A percentile compares a stretch with the other conserved stretches of the same genome.
phyloP scores from a whole-genome alignment of 169 alveolate species.

The Plasmodium vivax region DNA sequence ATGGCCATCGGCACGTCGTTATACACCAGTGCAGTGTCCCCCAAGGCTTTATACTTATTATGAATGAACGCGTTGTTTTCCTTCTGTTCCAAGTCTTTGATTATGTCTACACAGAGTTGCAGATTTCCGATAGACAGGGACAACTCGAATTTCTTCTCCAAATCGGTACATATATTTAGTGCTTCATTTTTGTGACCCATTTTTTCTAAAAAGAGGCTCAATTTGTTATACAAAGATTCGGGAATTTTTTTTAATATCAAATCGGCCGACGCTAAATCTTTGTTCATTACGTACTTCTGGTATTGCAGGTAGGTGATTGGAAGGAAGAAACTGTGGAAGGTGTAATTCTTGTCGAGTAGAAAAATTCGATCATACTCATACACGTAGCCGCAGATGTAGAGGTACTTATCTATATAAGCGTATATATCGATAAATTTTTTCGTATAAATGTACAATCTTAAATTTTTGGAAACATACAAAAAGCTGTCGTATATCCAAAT shows the following conservation, averaged over 20 bases:
- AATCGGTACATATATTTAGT: slow-evolving; percentile 89
- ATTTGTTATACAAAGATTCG: slow-evolving; percentile 85
- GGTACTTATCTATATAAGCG: slow-evolving; percentile 85
- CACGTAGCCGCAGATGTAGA: slow-evolving; percentile 86
- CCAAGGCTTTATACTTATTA: slow-evolving; percentile 85
- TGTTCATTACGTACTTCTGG: slow-evolving; percentile 74
- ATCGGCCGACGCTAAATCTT: slow-evolving; percentile 86
- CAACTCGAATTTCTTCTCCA: slow-evolving; percentile 94
- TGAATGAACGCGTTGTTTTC: slow-evolving; percentile 76
- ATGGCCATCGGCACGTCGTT: slow-evolving; percentile 83
- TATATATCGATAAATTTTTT: slow-evolving; percentile 84
- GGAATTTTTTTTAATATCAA: slow-evolving; percentile 81
- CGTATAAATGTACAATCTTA: slow-evolving; percentile 85
- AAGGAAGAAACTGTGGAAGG: slow-evolving; percentile 77
- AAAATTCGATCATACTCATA: slow-evolving; percentile 83
- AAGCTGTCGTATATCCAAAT: slow-evolving; percentile 89
- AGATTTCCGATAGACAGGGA: slow-evolving; percentile 91
- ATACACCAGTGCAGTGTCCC: slow-evolving; percentile 83
- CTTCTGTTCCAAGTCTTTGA: slow-evolving; percentile 77
- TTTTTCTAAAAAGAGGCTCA: slow-evolving; percentile 92
- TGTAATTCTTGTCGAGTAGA: slow-evolving; percentile 82
- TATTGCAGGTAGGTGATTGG: slow-evolving; percentile 82
- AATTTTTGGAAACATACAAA: slow-evolving; percentile 82
- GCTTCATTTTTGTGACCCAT: slow-evolving; percentile 92
- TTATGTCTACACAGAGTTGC: slow-evolving; percentile 86